Evolutionary conservation across 169 alveolate genomes (phyloP), one percentile per base, ranked within the genome.

Genomic region (Toxoplasma gondii): DNA sequence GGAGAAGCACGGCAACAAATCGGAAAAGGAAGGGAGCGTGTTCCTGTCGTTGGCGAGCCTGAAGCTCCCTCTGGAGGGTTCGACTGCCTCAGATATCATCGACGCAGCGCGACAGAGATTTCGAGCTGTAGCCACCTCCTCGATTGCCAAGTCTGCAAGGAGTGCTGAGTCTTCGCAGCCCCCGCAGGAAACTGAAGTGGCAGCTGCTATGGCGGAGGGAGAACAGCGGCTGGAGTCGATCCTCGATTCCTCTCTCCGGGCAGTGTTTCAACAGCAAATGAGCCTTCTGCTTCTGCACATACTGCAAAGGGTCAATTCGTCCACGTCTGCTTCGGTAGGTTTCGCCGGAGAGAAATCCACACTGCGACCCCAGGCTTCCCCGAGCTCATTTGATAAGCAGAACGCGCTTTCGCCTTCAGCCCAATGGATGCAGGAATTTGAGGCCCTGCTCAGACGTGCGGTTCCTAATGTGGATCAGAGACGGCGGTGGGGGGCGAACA

Each of bases 251-350:
- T 86, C 81, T 38, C 87, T 70, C 44, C 44, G 49, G 10, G 74
- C 88, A 2, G 5, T 90, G 44, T 90, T 90, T 41, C 93, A 69
- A 88, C 80, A 90, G 88, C 93, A 90, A 39, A 90, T 90, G 93
- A 45, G 31, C 44, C 64, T 24, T 12, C 78, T 58, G 49, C 44
- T 90, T 49, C 43, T 90, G 80, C 88, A 58, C 69, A 74, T 70
- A 29, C 78, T 88, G 53, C 92, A 88, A 58, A n/a, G 39, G 31
- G 44, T n/a, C 22, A 27, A 16, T 36, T 74, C 84, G 34, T 34
- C 43, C 58, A 45, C 31, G 69, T 31, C 64, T 34, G 81, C 36
- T 0, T n/a, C 34, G 53, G 41, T 2, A 82, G 49, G 16, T 16
- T 45, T 24, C 49, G 88, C 0, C 45, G n/a, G 36, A 27, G 84